These are phyloP conservation scores for Mortierella sp. DNA, from an alignment of 371 early-diverging fungal genomes.

Conservation along the genomic window DNA sequence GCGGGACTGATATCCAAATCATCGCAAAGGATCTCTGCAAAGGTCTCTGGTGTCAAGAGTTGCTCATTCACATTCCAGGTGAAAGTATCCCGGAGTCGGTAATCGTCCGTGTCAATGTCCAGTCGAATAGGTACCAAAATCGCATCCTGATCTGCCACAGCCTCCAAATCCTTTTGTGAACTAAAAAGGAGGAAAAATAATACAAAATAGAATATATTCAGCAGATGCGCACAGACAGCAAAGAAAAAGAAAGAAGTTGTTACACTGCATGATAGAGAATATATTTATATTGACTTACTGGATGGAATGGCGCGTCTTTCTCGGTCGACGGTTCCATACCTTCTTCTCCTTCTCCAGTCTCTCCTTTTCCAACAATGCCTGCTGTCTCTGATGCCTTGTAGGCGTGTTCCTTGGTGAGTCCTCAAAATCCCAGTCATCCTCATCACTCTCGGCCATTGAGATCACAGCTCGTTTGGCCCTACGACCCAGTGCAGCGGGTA, in stretches of 20 bases:
- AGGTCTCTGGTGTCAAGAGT: slow-evolving; percentile 90
- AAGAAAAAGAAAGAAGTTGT: slow-evolving; percentile 8
- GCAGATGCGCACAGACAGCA: background rate
- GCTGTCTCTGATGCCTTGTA: slow-evolving; percentile 25
- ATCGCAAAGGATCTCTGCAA: slow-evolving; percentile 89
- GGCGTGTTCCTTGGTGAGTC: slow-evolving; percentile 51
- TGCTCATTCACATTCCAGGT: slow-evolving; percentile 94
- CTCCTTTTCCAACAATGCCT: slow-evolving; percentile 35
- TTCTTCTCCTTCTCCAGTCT: slow-evolving; percentile 51
- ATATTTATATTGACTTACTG: slow-evolving; percentile 22
- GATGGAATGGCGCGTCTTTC: slow-evolving; percentile 46
- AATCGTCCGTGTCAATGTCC: slow-evolving; percentile 90
- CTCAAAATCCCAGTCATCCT: slow-evolving; percentile 55
- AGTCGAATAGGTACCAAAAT: slow-evolving; percentile 87
- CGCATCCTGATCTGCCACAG: slow-evolving; percentile 75
- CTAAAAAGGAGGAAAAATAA: slow-evolving; percentile 7
- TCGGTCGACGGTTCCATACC: slow-evolving; percentile 27
- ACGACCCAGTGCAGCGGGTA: slow-evolving; percentile 47
- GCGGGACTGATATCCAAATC: slow-evolving; percentile 76
- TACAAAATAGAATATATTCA: no score
- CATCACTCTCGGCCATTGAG: slow-evolving; percentile 52
- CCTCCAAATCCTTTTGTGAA: slow-evolving; percentile 57
- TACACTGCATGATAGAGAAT: slow-evolving; percentile 4
- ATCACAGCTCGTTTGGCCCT: slow-evolving; percentile 47
- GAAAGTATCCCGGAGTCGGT: slow-evolving; percentile 87